Evolutionary conservation across 2,329 filamentous ascomycete species (phyloP).

Genomic region (Beauveria caledonica): DNA sequence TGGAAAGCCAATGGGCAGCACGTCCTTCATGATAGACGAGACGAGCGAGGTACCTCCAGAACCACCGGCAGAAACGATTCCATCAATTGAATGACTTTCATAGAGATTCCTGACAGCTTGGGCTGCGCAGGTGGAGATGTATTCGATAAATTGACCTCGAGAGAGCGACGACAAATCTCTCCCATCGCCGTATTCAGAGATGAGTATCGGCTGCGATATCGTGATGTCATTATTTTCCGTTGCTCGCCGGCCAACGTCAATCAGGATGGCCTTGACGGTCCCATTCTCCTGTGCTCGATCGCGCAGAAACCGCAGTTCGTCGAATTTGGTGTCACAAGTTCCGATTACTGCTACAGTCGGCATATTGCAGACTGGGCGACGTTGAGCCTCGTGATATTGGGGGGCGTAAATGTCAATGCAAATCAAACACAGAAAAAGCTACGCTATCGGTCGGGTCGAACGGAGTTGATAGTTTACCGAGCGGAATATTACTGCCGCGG

Average conservation of each 20-base stretch:
- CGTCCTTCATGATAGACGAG: conserved; percentile 51
- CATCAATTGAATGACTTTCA: conserved; percentile 36
- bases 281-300: conserved; percentile 30
- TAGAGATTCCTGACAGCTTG: conserved; percentile 32
- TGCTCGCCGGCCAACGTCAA: conserved; percentile 40
- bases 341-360: conserved; percentile 46
- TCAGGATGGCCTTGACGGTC: conserved; percentile 17
- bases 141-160: conserved; percentile 47
- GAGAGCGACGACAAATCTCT: conserved; percentile 31
- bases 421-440: no score
- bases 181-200: conserved; percentile 24
- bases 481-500: not conserved
- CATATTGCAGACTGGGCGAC: conserved; percentile 13
- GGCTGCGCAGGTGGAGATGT: conserved; percentile 43
- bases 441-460: not conserved
- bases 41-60: conserved; percentile 55
- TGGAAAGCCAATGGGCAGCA: conserved; percentile 56
- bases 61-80: conserved; percentile 52
- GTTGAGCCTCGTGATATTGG: not conserved
- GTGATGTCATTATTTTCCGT: conserved; percentile 37
- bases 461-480: not conserved
- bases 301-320: conserved; percentile 48
- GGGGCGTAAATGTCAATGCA: not conserved
- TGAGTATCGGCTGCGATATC: conserved; percentile 34
- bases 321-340: conserved; percentile 57